Evolutionary conservation across 441 rosid species (phyloP), one percentile per base, ranked within the genome.

Genomic region (Cnidoscolus chayamansa): DNA sequence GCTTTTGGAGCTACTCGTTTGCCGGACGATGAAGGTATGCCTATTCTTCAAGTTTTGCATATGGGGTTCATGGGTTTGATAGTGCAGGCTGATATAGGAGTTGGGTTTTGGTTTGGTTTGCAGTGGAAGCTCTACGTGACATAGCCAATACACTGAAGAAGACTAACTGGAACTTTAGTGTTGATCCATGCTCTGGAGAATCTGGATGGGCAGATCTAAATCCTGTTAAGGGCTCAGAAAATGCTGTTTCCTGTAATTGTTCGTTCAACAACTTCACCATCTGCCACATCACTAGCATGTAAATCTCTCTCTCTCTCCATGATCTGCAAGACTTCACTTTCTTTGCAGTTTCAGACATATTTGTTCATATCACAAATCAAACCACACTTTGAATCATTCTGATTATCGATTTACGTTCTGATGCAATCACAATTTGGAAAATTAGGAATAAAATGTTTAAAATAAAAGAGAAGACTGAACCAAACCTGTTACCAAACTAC

Each of bases 241-340:
- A 83, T 74, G 77, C 65, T 7, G 85, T 85, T 61, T 63, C 66
- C 32, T 88, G 95, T 69, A 47, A 72, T 43, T 89, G 86, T 72
- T 55, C 84, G 53, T 35, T 64, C 86, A 25, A 80, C 4, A 74
- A 81, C 20, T 65, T n/a, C 72, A 76, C 80, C 57, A 2, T 82
- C 62, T 82, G 87, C 81, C 90, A 90, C 71, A 89, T 90, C 67
- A 63, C 65, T 65, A 35, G 65, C 85, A 80, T 90, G 90, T 90
- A 80, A 37, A 81, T 59, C 53, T 12, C 31, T 55, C 60, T 72
- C 69, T 73, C 35, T 73, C 10, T 60, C 15, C 25, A 5, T 2
- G n/a, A 0, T 31, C 0, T 5, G 8, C 49, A 47, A 47, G 0
- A 25, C 25, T 25, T 25, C 25, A 25, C 0, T 0, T 25, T 25